Evolutionary conservation across 257 asterid genomes (phyloP), one percentile per base, ranked within the genome.

Genomic region (Solanum pinnatisectum): DNA sequence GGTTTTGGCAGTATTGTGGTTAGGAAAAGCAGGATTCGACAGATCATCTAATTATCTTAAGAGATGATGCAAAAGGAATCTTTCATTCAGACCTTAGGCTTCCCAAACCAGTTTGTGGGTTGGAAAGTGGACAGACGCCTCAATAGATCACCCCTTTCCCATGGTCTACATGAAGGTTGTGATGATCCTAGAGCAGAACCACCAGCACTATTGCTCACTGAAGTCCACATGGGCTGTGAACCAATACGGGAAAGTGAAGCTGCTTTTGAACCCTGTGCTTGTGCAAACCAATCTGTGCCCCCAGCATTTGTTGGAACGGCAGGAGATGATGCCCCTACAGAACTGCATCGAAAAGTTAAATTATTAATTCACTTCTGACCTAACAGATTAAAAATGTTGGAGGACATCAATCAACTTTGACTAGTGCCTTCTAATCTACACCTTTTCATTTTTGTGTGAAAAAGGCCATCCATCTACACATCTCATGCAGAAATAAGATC

Each of bases 241-340:
- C 98, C 97, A 77, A 94, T 86, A n/a, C 95, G 97, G 86, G 97
- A 94, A 87, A 93, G 90, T 32, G 99, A 95, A 73, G 96, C 98
- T 59, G 97, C 96, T 94, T 94, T 97, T 10, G 97, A 94, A 86
- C 93, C 95, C 89, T 94, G 98, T 49, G 95, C 98, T 78, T 92
- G 98, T 81, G 92, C 96, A 67, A 92, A 87, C 94, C 99, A 92
- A 81, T 95, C 98, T 39, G 95, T 91, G 91, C 98, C 95, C 89
- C 98, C 99, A 88, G 94, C 98, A 92, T 95, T 92, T 52, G 93
- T 86, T 81, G 98, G 99, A 92, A 93, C 92, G 87, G 98, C 98
- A 89, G 98, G 98, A 89, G 98, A 97, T 60, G 99, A 96, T 85
- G 99, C 99, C 92, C 99, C 99, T 35, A 94, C 98, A 88, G 99